phyloP scores from a whole-genome alignment of 305 asterid genomes.

The Fraxinus sp. region DNA sequence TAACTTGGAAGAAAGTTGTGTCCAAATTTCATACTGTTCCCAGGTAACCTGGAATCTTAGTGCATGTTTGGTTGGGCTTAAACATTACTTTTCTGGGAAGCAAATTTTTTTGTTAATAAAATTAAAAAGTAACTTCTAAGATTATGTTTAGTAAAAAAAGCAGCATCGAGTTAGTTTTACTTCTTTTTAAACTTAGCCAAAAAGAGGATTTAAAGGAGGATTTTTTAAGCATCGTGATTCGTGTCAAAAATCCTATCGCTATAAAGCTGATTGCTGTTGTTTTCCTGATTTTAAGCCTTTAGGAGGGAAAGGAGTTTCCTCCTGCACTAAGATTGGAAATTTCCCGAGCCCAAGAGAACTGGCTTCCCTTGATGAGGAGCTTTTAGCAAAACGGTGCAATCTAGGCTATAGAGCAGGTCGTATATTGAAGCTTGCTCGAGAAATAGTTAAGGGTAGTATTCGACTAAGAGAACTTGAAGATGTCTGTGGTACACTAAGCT shows the following conservation, averaged over 20 bases:
- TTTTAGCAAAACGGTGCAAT: conserved; percentile 58
- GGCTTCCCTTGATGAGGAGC: conserved; percentile 51
- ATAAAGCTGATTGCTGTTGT: background rate
- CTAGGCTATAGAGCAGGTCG: conserved; percentile 85
- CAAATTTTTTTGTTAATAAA: background rate
- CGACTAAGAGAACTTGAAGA: conserved; percentile 56
- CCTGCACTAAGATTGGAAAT: conserved; percentile 40
- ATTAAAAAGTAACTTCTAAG: background rate
- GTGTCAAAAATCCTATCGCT: background rate
- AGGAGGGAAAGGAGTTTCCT: conserved; percentile 19
- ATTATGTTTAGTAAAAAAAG: background rate
- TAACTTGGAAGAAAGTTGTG: conserved; percentile 15
- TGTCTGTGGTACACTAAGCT: conserved; percentile 30
- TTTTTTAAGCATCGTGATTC: conserved; percentile 17
- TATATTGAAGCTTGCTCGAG: conserved; percentile 60
- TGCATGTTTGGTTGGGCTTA: background rate
- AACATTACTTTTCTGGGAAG: background rate
- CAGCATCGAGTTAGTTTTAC: background rate
- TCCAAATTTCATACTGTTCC: conserved; percentile 22
- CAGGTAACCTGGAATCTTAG: conserved; percentile 6
- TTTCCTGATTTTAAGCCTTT: conserved; percentile 21
- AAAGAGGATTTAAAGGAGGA: background rate
- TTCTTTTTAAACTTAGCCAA: background rate
- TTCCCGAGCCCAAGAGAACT: conserved; percentile 72
- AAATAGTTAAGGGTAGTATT: conserved; percentile 55